Conservation (phyloP, 169 alveolate species). For the Eimeria tenella region DNA sequence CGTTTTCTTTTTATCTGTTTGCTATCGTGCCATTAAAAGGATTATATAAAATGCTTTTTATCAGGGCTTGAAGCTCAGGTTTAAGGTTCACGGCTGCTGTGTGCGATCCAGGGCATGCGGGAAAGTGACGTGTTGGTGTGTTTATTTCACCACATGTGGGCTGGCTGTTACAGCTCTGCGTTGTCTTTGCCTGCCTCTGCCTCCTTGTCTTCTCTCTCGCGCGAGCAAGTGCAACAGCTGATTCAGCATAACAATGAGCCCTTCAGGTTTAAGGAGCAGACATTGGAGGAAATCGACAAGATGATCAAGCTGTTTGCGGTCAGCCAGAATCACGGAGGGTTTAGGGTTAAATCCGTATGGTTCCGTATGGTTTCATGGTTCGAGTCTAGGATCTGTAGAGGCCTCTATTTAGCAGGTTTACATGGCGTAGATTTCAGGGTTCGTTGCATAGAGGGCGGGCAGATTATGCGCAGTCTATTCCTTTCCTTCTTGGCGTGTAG, state of each 20-base stretch:
- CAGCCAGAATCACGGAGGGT: background rate
- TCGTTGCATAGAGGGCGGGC: too few relatives aligned
- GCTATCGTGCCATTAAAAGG: too few relatives aligned
- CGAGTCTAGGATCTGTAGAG: background rate
- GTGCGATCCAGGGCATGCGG: conserved; percentile 34
- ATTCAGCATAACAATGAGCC: background rate
- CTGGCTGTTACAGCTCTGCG: conserved; percentile 38
- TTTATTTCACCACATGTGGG: conserved; percentile 25
- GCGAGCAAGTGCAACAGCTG: conserved; percentile 12
- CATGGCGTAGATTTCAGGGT: too few relatives aligned
- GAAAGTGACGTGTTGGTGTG: conserved; percentile 1
- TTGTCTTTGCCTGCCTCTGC: conserved; percentile 21
- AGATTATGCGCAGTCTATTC: too few relatives aligned
- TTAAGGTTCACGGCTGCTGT: too few relatives aligned
- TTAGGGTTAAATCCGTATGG: background rate
- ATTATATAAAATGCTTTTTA: too few relatives aligned
- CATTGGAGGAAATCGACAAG: conserved; percentile 26
- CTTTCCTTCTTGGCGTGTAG: too few relatives aligned
- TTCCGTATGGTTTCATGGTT: background rate
- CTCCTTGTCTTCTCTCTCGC: background rate
- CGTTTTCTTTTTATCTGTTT: too few relatives aligned
- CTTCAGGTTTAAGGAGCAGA: background rate
- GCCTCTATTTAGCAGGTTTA: background rate
- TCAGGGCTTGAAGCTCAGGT: too few relatives aligned
- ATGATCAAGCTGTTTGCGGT: conserved; percentile 16